Base-by-base conservation (phyloP, 306 rosid genomes). In the Cicer yamashitae region DNA sequence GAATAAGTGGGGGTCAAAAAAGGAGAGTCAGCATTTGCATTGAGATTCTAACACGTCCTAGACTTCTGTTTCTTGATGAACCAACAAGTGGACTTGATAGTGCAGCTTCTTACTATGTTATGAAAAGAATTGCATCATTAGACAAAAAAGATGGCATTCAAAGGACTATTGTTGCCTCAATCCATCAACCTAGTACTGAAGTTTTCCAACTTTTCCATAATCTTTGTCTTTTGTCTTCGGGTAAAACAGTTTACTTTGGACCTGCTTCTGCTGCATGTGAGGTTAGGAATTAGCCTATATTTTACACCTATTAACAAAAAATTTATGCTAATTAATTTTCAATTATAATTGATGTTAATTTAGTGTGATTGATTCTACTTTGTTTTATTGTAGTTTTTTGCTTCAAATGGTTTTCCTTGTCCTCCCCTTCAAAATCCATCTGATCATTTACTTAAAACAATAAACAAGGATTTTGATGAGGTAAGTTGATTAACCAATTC, bases 21-120 rank as follows among this genome's bases (percentile, higher is more conserved):
- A 79, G 86, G 10, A 22, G 89, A 67, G 86, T 85, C 0, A 82
- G 89, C 75, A 85, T 85, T 3, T 79, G 83, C 57, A 85, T 85
- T 7, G 89, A 85, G 84, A 85, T 85, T n/a, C 45, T 85, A 3
- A 85, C 86, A 20, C 82, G 82, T 7, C 89, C 86, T 0, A 70
- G 12, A 2, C 89, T 85, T 72, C 71, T 85, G 2, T 85, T 85
- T 46, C 89, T 85, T 44, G 89, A 85, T 74, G 89, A 85, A 63
- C 89, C 86, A 41, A 82, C 89, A 0, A 85, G 89, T 70, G 94
- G 94, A 15, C 80, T 91, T 5, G 97, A 91, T 13, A 91, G 97
- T 62, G 97, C 97, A 7, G 94, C 97, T 10, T 89, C 97, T 7
- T 88, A 83, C 22, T 88, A 87, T 67, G 94, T 91, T 6, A 89